A percentile compares a stretch with the other conserved stretches of the same genome.
Conservation (phyloP, 2,329 filamentous ascomycete genomes). For the Pseudocercospora eumusae region DNA sequence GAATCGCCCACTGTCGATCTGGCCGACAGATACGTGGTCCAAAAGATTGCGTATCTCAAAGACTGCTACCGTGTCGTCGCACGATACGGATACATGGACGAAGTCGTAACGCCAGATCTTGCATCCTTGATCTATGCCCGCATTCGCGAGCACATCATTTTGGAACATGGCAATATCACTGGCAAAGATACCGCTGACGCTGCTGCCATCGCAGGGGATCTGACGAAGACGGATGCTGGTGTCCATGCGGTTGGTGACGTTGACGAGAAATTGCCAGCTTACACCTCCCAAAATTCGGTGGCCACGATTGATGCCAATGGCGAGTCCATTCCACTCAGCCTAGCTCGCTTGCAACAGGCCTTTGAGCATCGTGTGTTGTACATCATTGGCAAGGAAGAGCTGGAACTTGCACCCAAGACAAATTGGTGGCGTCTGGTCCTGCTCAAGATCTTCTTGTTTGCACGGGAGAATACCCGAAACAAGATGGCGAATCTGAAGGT, state of each 20-base stretch:
- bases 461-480: slow-evolving; percentile 65
- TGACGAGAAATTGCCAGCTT: slow-evolving; percentile 9
- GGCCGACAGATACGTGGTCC: slow-evolving; percentile 54
- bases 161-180: slow-evolving; percentile 1
- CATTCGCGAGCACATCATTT: slow-evolving; percentile 43
- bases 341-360: slow-evolving; percentile 44
- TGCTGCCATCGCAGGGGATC: background rate
- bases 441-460: slow-evolving; percentile 62
- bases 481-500: slow-evolving; percentile 66
- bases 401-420: slow-evolving; percentile 51
- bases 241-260: background rate
- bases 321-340: slow-evolving; percentile 15
- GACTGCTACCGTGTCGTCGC: slow-evolving; percentile 69
- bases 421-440: slow-evolving; percentile 50
- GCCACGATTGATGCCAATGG: slow-evolving; percentile 8
- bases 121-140: slow-evolving; percentile 62
- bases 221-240: background rate
- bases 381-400: slow-evolving; percentile 62
- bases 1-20: slow-evolving; percentile 56
- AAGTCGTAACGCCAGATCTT: slow-evolving; percentile 66
- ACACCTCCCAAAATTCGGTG: background rate
- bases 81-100: slow-evolving; percentile 72
- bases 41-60: slow-evolving; percentile 51
- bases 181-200: background rate
- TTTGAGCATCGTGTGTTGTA: slow-evolving; percentile 54